A percentile compares a stretch with the other conserved stretches of the same genome.
Conservation (phyloP, 2,329 filamentous ascomycete genomes). For the Didymellaceae sp. region DNA sequence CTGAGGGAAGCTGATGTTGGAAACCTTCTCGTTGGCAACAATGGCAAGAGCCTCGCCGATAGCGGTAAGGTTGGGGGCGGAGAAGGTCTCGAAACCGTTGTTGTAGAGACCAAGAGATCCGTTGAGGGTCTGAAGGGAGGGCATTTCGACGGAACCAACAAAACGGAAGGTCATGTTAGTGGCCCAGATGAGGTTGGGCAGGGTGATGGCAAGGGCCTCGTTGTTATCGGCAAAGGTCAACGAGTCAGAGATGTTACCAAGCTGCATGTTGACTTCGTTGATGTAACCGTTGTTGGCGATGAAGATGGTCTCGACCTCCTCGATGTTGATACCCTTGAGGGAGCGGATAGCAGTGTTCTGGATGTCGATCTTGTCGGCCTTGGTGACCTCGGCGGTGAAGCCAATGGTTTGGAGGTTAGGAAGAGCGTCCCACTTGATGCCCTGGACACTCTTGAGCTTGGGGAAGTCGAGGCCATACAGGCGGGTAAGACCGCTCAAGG, state of each 20-base stretch:
- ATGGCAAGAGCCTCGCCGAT: conserved; percentile 66
- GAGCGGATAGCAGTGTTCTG: conserved; percentile 83
- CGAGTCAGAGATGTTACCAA: conserved; percentile 74
- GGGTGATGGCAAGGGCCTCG: conserved; percentile 70
- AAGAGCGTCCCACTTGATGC: conserved; percentile 75
- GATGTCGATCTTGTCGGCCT: conserved; percentile 74
- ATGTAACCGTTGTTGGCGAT: conserved; percentile 88
- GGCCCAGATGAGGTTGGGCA: conserved; percentile 80
- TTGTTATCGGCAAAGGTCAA: conserved; percentile 84
- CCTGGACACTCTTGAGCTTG: conserved; percentile 67
- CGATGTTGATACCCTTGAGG: conserved; percentile 81
- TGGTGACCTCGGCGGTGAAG: conserved; percentile 70
- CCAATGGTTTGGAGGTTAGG: conserved; percentile 65
- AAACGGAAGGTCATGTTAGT: conserved; percentile 84
- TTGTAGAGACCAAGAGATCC: conserved; percentile 84
- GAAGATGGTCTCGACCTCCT: conserved; percentile 73
- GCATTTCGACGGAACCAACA: conserved; percentile 74
- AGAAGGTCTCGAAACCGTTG: conserved; percentile 71
- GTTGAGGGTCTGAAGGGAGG: conserved; percentile 74
- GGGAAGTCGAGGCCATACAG: conserved; percentile 73
- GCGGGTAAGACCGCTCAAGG: conserved; percentile 70
- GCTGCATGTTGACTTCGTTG: conserved; percentile 74
- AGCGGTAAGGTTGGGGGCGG: conserved; percentile 72
- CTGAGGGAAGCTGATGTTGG: conserved; percentile 77
- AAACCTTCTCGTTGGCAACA: conserved; percentile 62